Evolutionary conservation across 345 rosid species (phyloP), one percentile per base, ranked within the genome.

Genomic region (Gossypium ekmanianum): DNA sequence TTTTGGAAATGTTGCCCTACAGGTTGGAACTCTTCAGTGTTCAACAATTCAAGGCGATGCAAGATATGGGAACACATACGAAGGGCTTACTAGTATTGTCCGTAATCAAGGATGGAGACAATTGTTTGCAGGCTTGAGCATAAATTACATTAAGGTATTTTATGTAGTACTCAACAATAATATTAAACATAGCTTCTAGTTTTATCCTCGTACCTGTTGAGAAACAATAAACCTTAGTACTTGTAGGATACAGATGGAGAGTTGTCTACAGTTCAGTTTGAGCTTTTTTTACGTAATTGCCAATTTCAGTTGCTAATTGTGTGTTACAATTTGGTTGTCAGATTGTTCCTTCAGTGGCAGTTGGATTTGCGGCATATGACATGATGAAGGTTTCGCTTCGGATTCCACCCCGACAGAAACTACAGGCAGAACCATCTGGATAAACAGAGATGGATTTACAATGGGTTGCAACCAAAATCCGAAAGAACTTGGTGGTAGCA

Each of bases 341-440:
- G 98, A 91, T 94, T 79, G 98, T 94, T 75, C 98, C 97, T 52
- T 94, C 98, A 0, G 98, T 92, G 62, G 98, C 98, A 0, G 89
- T 92, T 75, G 98, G 98, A 73, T 94, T 94, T 81, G 79, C 97
- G 0, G 94, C 90, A 16, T 94, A 94, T 61, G 98, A 94, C 81
- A 72, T 68, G 73, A 90, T 92, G 97, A 94, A 92, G 87, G 56
- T 81, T 27, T 94, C 97, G 98, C 88, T 94, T 71, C 87, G 82
- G n/a, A 88, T 91, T 39, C 97, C 98, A 11, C 92, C 97, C 1
- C 86, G 98, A 24, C 90, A 85, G 83, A 90, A 43, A 18, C 63
- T 83, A 7, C 77, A 70, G 66, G 68, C 85, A n/a, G 18, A 65
- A 29, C 80, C 89, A 4, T 14, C 83, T 7, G 77, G 86, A 50